A percentile compares a stretch with the other conserved stretches of the same genome.
These are phyloP conservation scores for Penicillium herquei DNA, from an alignment of 495 filamentous ascomycete species.

Conservation along the genomic window DNA sequence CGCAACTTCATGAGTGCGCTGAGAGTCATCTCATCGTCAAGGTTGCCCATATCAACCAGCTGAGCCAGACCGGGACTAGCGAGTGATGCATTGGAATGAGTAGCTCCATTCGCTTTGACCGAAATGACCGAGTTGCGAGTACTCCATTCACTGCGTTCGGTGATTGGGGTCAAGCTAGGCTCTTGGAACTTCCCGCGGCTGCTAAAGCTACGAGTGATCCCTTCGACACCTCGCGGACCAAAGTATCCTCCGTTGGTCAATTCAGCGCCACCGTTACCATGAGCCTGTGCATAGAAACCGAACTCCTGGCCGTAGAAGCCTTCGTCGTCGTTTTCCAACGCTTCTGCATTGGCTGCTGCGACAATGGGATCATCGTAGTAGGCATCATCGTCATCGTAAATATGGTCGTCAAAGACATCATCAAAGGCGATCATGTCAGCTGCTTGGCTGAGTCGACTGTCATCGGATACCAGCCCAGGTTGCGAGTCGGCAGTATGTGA, in stretches of 20 bases:
- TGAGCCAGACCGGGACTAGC: constrained; percentile 66
- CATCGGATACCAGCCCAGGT: constrained; percentile 47
- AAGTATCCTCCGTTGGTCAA: constrained; percentile 90
- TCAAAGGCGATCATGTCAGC: constrained; percentile 35
- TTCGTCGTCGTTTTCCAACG: constrained; percentile 85
- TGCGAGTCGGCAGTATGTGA: constrained; percentile 44
- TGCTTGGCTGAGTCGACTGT: constrained; percentile 44
- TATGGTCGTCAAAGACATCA: constrained; percentile 54
- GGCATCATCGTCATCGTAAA: constrained; percentile 59
- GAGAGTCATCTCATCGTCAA: constrained; percentile 71
- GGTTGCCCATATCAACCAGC: constrained; percentile 64
- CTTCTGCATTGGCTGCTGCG: constrained; percentile 91
- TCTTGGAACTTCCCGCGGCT: constrained; percentile 73
- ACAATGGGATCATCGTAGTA: constrained; percentile 86
- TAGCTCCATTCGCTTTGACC: constrained; percentile 55
- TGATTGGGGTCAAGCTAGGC: constrained; percentile 93
- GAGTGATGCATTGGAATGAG: constrained; percentile 42
- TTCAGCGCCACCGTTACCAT: constrained; percentile 43
- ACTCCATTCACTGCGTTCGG: constrained; percentile 92
- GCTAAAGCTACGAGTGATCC: constrained; percentile 64
- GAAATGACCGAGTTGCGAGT: constrained; percentile 88
- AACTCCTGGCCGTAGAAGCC: constrained; percentile 97
- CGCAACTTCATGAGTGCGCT: constrained; percentile 70
- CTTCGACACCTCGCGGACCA: constrained; percentile 62
- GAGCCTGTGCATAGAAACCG: constrained; percentile 84